Conservation (phyloP, 129 eudicot species). For the Ambrosia artemisiifolia region DNA sequence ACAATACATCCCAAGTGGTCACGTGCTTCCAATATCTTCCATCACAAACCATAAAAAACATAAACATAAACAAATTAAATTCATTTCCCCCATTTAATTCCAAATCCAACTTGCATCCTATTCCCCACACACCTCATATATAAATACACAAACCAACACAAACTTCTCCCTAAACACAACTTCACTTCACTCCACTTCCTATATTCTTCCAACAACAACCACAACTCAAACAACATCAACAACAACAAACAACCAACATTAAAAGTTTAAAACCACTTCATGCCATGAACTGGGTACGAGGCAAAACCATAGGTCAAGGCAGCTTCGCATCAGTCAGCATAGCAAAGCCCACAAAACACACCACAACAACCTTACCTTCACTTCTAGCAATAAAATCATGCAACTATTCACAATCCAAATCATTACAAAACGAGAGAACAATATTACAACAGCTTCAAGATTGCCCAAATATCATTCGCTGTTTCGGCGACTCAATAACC, state of each 20-base stretch:
- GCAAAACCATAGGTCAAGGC: constrained; percentile 66
- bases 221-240: not conserved
- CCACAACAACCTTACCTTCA: constrained; percentile 20
- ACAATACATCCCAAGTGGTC: constrained; percentile 23
- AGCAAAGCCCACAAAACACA: constrained; percentile 50
- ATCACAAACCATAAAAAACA: not conserved
- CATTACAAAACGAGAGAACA: constrained; percentile 45
- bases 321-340: constrained; percentile 70
- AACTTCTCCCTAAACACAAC: constrained; percentile 4
- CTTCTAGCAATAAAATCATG: constrained; percentile 69
- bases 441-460: constrained; percentile 47
- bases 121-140: constrained; percentile 30
- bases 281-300: constrained; percentile 75
- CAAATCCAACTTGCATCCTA: constrained; percentile 21
- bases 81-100: not conserved
- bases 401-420: constrained; percentile 35
- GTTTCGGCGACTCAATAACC: constrained; percentile 47
- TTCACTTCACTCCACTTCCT: constrained; percentile 26
- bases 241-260: not conserved
- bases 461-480: constrained; percentile 48
- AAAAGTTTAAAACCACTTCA: not conserved
- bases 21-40: constrained; percentile 31
- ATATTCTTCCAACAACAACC: not conserved
- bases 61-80: not conserved
- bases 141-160: constrained; percentile 16